Evolutionary conservation across 257 asterid genomes (phyloP).

Genomic region (Fraxinus anomala): DNA sequence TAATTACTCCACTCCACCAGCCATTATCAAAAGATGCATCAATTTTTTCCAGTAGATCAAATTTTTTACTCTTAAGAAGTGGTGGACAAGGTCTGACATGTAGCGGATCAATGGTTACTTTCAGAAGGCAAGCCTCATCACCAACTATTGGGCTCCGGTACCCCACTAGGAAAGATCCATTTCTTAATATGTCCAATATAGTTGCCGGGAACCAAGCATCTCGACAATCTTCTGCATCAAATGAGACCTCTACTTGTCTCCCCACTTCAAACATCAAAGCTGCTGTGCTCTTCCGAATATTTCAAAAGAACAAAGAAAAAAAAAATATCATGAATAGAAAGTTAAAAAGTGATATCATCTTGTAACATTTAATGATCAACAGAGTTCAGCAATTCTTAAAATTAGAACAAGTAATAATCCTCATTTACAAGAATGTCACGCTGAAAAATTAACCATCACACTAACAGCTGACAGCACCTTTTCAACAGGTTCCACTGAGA

Average conservation of each 20-base stretch:
- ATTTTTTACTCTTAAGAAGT: constrained; percentile 46
- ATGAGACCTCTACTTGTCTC: constrained; percentile 65
- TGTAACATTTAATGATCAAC: constrained; percentile 1
- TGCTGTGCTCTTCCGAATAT: constrained; percentile 50
- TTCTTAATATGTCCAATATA: constrained; percentile 38
- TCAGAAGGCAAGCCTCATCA: constrained; percentile 19
- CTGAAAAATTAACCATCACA: background rate
- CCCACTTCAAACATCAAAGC: constrained; percentile 64
- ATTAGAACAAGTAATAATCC: background rate
- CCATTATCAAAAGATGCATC: constrained; percentile 57
- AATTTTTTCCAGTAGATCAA: constrained; percentile 61
- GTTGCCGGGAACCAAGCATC: constrained; percentile 70
- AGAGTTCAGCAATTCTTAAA: constrained; percentile 7
- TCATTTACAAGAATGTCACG: background rate
- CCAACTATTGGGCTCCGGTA: constrained; percentile 19
- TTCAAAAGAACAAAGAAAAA: constrained; percentile 25
- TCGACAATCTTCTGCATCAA: constrained; percentile 42
- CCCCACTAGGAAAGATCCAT: constrained; percentile 51
- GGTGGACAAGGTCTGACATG: constrained; percentile 84
- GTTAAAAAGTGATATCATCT: constrained; percentile 10
- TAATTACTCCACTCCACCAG: constrained; percentile 73
- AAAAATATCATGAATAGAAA: constrained; percentile 13
- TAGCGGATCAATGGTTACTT: constrained; percentile 41
- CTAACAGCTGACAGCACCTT: background rate
- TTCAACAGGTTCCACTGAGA: background rate